Percentiles rank a stretch among this genome's conserved stretches.
Conservation (phyloP, 2,329 filamentous ascomycete genomes). For the Aureobasidium uvarum region DNA sequence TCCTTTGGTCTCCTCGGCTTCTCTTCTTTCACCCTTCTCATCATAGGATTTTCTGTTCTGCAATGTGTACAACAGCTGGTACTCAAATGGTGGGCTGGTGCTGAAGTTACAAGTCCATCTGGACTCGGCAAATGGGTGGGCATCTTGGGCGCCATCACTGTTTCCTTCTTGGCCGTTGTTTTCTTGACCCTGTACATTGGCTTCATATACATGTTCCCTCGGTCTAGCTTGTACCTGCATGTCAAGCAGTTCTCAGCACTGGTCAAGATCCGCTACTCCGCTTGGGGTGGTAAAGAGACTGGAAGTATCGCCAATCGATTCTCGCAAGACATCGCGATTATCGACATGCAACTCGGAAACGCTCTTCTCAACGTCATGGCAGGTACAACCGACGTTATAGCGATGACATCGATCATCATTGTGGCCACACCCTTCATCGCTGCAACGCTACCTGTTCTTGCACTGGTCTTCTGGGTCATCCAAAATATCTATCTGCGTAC, state of each 20-base stretch:
- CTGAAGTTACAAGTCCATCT: slow-evolving; percentile 35
- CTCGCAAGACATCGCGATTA: slow-evolving; percentile 50
- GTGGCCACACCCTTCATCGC: slow-evolving; percentile 45
- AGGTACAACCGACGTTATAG: slow-evolving; percentile 14
- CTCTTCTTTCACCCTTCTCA: background rate
- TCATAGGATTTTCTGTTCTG: slow-evolving; percentile 4
- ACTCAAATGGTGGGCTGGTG: slow-evolving; percentile 33
- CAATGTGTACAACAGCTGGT: slow-evolving; percentile 21
- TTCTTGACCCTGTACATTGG: slow-evolving; percentile 11
- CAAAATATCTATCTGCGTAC: slow-evolving; percentile 51
- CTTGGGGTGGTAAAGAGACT: slow-evolving; percentile 27
- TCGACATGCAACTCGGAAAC: slow-evolving; percentile 44
- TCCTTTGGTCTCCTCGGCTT: slow-evolving; percentile 21
- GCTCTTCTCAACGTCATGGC: slow-evolving; percentile 24
- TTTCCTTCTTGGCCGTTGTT: slow-evolving; percentile 1
- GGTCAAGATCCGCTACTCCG: slow-evolving; percentile 25
- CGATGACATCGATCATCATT: slow-evolving; percentile 30
- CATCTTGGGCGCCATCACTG: slow-evolving; percentile 20
- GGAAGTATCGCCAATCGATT: slow-evolving; percentile 43
- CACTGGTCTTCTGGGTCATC: slow-evolving; percentile 41
- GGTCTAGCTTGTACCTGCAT: slow-evolving; percentile 28
- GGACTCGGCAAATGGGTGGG: slow-evolving; percentile 18
- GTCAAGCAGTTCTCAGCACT: slow-evolving; percentile 27
- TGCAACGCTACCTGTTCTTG: slow-evolving; percentile 40
- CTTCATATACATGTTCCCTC: slow-evolving; percentile 26